Conservation (phyloP, 2,329 filamentous ascomycete genomes). For the Cladosporium velox region DNA sequence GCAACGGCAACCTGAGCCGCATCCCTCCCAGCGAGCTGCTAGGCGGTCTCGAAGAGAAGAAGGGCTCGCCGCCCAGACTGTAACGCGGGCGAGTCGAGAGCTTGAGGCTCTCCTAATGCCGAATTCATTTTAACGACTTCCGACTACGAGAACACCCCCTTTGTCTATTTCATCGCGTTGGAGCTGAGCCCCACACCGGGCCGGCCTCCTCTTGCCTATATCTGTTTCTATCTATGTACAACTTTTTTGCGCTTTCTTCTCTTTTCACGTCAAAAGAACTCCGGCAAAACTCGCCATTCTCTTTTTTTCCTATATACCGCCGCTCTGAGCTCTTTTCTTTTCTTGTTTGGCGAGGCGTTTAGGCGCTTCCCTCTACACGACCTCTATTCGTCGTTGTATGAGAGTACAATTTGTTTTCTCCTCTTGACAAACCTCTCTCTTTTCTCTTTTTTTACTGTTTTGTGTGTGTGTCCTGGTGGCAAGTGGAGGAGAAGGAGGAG, state of each 20-base stretch:
- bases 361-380: conserved; percentile 2
- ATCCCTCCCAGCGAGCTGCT: conserved; percentile 49
- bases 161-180: conserved; percentile 1
- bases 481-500: neutral
- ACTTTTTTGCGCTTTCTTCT: neutral
- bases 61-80: conserved; percentile 16
- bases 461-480: neutral
- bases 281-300: neutral
- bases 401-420: neutral
- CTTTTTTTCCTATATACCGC: neutral
- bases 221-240: conserved; percentile 11
- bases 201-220: neutral
- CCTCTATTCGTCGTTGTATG: neutral
- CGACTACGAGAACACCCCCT: neutral
- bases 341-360: conserved; percentile 15
- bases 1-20: conserved; percentile 49
- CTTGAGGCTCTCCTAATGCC: conserved; percentile 8
- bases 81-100: conserved; percentile 1
- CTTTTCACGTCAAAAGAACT: neutral
- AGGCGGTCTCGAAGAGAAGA: conserved; percentile 33
- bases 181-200: neutral
- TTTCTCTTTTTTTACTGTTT: neutral
- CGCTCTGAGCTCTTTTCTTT: neutral
- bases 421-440: neutral
- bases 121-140: conserved; percentile 9